These are phyloP conservation scores for Poa pratensis DNA, from an alignment of 176 grass and related monocot genomes.

Conservation along the genomic window DNA sequence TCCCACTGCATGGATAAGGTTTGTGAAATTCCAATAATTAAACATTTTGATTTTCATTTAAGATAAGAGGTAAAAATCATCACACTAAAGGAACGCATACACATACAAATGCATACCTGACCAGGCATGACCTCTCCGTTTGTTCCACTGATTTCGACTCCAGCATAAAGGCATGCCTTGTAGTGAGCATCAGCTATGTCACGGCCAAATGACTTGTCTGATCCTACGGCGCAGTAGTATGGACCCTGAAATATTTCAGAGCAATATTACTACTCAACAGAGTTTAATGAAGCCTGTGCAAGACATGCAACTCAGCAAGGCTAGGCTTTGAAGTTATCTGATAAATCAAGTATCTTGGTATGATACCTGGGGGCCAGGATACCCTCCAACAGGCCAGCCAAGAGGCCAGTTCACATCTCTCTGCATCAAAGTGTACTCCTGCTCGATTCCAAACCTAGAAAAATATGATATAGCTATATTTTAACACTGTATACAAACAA, in stretches of 20 bases:
- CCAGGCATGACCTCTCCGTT: slow-evolving; percentile 99
- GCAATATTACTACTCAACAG: neutral
- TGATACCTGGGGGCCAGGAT: slow-evolving; percentile 94
- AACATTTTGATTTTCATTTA: slow-evolving; percentile 18
- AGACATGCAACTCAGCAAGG: neutral
- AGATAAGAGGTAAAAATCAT: slow-evolving; percentile 21
- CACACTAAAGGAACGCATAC: neutral
- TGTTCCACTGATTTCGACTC: slow-evolving; percentile 98
- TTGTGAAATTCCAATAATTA: slow-evolving; percentile 35
- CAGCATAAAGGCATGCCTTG: slow-evolving; percentile 94
- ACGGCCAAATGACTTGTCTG: slow-evolving; percentile 97
- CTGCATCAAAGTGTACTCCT: slow-evolving; percentile 97
- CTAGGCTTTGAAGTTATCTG: neutral
- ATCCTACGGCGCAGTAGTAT: slow-evolving; percentile 90
- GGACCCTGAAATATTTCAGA: slow-evolving; percentile 70
- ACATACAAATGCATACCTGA: slow-evolving; percentile 57
- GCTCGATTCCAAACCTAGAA: slow-evolving; percentile 94
- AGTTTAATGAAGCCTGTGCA: neutral
- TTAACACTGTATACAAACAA: neutral
- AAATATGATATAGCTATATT: neutral
- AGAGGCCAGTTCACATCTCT: slow-evolving; percentile 93
- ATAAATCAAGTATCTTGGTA: slow-evolving; percentile 24
- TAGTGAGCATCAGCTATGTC: slow-evolving; percentile 99
- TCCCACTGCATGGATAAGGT: slow-evolving; percentile 84
- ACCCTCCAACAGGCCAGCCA: slow-evolving; percentile 97